These are phyloP conservation scores for Penicillium verrucosum DNA, from an alignment of 2,329 filamentous ascomycete genomes.

Conservation along the genomic window DNA sequence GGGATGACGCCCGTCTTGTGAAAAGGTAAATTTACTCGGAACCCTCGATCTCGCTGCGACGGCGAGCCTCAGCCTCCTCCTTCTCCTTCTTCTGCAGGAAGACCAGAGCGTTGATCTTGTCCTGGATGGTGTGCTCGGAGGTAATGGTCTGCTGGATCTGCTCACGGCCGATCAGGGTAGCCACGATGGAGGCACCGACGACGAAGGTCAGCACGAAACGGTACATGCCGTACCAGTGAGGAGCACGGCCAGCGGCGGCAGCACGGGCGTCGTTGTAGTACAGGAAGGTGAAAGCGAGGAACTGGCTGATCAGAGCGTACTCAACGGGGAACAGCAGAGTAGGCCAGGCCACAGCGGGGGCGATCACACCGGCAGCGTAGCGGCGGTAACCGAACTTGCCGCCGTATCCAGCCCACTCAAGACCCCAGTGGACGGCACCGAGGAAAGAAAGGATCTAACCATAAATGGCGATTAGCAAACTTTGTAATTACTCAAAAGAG, in stretches of 20 bases:
- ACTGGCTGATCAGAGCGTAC: constrained; percentile 81
- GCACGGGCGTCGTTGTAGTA: constrained; percentile 82
- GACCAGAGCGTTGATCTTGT: constrained; percentile 54
- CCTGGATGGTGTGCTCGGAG: constrained; percentile 40
- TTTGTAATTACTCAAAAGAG: not conserved
- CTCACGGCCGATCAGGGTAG: constrained; percentile 77
- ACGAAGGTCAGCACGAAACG: constrained; percentile 90
- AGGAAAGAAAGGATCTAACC: constrained; percentile 83
- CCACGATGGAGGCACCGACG: constrained; percentile 76
- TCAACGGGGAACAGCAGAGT: constrained; percentile 80
- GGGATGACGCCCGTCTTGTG: constrained; percentile 6
- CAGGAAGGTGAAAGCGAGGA: constrained; percentile 76
- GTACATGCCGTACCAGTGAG: constrained; percentile 82
- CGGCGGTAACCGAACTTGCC: constrained; percentile 69
- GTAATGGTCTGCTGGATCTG: constrained; percentile 56
- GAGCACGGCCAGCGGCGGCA: constrained; percentile 71
- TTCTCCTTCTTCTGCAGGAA: constrained; percentile 47
- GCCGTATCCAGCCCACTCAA: constrained; percentile 74
- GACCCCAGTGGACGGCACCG: constrained; percentile 88
- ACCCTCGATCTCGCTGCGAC: constrained; percentile 30
- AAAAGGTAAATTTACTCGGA: constrained; percentile 32
- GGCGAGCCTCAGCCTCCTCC: constrained; percentile 42
- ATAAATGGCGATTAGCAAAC: constrained; percentile 11
- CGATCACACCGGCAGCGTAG: constrained; percentile 77
- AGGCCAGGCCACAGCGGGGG: constrained; percentile 82